These are phyloP conservation scores for Akanthomyces muscarius DNA, from an alignment of 2,329 filamentous ascomycete species.

Conservation along the genomic window DNA sequence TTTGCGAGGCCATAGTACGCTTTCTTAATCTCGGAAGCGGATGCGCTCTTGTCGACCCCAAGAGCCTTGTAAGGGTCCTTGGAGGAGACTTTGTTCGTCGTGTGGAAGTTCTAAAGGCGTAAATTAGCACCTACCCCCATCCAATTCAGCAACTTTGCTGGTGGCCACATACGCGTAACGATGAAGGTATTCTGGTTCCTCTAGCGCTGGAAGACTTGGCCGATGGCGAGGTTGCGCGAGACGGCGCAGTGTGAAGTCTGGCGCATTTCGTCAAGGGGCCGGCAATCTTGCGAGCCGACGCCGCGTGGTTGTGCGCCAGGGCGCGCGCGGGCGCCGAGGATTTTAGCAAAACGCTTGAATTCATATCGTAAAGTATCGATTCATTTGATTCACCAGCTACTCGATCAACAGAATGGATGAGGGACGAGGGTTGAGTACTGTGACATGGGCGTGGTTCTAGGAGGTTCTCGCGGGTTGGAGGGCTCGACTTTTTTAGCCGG, in stretches of 20 bases:
- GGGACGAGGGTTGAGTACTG: neutral
- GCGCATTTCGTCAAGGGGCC: constrained; percentile 37
- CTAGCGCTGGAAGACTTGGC: constrained; percentile 22
- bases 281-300: constrained; percentile 38
- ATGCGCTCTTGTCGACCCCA: constrained; percentile 78
- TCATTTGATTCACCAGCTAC: constrained; percentile 25
- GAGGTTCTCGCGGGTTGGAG: constrained; percentile 12
- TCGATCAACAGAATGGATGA: constrained; percentile 4
- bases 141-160: neutral
- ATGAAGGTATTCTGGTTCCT: constrained; percentile 20
- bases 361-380: constrained; percentile 38
- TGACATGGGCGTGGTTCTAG: constrained; percentile 10
- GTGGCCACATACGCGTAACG: constrained; percentile 28
- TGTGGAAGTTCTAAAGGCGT: constrained; percentile 53
- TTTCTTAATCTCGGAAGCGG: constrained; percentile 88
- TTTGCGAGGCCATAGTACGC: constrained; percentile 97
- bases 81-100: constrained; percentile 49
- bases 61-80: constrained; percentile 85
- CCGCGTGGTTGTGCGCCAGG: constrained; percentile 40
- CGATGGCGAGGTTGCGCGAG: constrained; percentile 19
- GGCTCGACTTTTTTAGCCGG: constrained; percentile 21
- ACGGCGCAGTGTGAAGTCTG: constrained; percentile 30
- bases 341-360: constrained; percentile 45
- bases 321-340: constrained; percentile 43
- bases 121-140: constrained; percentile 10